Evolutionary conservation across 345 rosid species (phyloP).

Genomic region (Euphorbia tirucalli): DNA sequence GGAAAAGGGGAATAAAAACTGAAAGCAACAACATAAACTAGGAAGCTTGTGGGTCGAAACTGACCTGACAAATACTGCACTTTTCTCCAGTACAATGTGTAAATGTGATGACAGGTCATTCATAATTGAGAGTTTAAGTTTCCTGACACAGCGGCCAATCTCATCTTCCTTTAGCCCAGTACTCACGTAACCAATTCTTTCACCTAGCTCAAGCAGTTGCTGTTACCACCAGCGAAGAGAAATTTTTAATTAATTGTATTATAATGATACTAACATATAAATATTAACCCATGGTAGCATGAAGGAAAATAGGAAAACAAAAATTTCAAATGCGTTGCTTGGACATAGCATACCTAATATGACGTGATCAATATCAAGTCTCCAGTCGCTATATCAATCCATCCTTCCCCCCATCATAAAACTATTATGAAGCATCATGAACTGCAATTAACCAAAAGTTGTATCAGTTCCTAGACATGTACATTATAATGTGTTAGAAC

Average conservation of each 20-base stretch:
- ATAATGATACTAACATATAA: too few species aligned
- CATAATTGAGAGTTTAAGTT: slow-evolving; percentile 41
- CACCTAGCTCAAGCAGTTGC: slow-evolving; percentile 90
- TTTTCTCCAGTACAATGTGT: slow-evolving; percentile 42
- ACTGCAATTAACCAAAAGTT: slow-evolving; percentile 29
- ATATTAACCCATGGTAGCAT: neutral
- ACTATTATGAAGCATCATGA: slow-evolving; percentile 49
- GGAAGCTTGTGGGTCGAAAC: neutral
- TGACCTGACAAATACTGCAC: slow-evolving; percentile 90
- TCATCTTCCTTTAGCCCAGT: slow-evolving; percentile 84
- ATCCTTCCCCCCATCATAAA: slow-evolving; percentile 47
- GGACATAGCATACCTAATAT: slow-evolving; percentile 42
- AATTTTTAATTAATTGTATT: neutral
- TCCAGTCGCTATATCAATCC: slow-evolving; percentile 50
- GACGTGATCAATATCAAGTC: slow-evolving; percentile 59
- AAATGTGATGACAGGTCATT: slow-evolving; percentile 38
- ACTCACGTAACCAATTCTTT: slow-evolving; percentile 74
- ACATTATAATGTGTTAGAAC: neutral
- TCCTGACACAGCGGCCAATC: slow-evolving; percentile 60
- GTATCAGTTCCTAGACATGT: neutral
- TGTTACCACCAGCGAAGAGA: slow-evolving; percentile 34
- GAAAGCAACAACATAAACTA: neutral
- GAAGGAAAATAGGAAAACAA: neutral
- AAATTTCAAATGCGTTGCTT: neutral
- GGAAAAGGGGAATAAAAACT: neutral